Base-by-base conservation (phyloP, 192 early-diverging fungal species). In the Linnemannia zychae region DNA sequence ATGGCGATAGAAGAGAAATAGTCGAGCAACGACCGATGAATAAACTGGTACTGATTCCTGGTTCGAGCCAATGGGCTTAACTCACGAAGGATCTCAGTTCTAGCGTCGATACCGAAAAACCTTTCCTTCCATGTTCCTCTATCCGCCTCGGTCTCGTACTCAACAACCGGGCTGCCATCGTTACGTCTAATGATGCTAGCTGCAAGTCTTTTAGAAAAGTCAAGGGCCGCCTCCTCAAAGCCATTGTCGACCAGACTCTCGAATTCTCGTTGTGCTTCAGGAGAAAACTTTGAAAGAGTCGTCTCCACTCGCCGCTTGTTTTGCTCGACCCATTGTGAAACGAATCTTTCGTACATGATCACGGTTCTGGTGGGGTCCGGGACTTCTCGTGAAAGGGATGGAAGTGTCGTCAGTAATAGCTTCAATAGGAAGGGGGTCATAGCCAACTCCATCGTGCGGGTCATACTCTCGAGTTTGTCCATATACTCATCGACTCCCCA, bases 21-120 rank as follows among this genome's bases (percentile, higher is more conserved):
- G 16, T 75, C 73, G 20, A 75, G n/a, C 3, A 75, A 2, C 3
- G 73, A 75, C 28, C 38, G 52, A 46, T 75, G 73, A 36, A 65
- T 60, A 60, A 75, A 75, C 31, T 34, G 60, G 33, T 75, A 66
- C 7, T 46, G 57, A 7, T 46, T 65, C 0, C 34, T n/a, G 11
- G 6, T 7, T 9, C 38, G 22, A 13, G 13, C 22, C 34, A 75
- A 9, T 16, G 38, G 73, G 36, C 73, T 75, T 11, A 38, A 53
- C 12, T 65, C 60, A 13, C 33, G 15, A 1, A 75, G 38, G 37
- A 75, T 31, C 7, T 28, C 40, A 0, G 57, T 17, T 24, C 66
- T 52, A 0, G 36, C 1, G 1, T 75, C 22, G 16, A 22, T 18
- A 22, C 57, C 38, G 38, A 75, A 65, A 17, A 75, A 75, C n/a